Evolutionary conservation across 139 green algal species (phyloP), one percentile per base, ranked within the genome.

Genomic region (Ettlia oleoabundans): DNA sequence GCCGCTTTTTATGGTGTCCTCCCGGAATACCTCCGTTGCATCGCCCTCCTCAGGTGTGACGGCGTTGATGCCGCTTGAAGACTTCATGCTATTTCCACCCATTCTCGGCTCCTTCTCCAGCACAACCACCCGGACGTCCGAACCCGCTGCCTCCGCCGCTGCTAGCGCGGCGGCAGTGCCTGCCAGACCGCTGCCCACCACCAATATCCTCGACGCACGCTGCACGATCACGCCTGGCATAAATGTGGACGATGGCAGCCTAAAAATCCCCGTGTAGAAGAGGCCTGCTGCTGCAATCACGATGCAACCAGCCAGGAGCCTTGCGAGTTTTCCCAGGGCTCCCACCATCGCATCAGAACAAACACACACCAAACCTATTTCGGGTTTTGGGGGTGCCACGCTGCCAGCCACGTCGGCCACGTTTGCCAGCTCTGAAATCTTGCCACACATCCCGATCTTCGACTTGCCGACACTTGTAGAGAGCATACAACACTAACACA

Each of bases 71-170:
- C 93, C 93, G 52, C 71, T 89, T 68, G 83, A 92, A 19, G 93
- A 92, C 62, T 94, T 94, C 24, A 82, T 80, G 72, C 84, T 93
- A 87, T 96, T 96, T 66, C 93, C 93, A 15, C 93, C 93, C 24
- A 89, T 26, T n/a, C 81, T 72, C 6, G 35, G 38, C 64, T 93
- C 89, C 79, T 95, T 95, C 43, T 96, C 93, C 2, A 96, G 73
- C 41, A 96, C 35, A 42, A 92, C 55, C 4, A 96, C 86, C 18
- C 76, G 18, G 6, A 32, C 51, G 61, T 28, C 33, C 1, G 65
- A 32, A 5, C 30, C 65, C 24, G 15, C 38, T 0, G 73, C 73
- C 58, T 88, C 33, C 0, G 72, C 70, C 10, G 80, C 85, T 21
- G 71, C 30, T 37, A 92, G 80, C 24, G 89, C 86, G 28, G 91